A percentile compares a stretch with the other conserved stretches of the same genome.
Evolutionary conservation across 2,329 filamentous ascomycete genomes (phyloP).

Genomic region (Monilinia laxa): DNA sequence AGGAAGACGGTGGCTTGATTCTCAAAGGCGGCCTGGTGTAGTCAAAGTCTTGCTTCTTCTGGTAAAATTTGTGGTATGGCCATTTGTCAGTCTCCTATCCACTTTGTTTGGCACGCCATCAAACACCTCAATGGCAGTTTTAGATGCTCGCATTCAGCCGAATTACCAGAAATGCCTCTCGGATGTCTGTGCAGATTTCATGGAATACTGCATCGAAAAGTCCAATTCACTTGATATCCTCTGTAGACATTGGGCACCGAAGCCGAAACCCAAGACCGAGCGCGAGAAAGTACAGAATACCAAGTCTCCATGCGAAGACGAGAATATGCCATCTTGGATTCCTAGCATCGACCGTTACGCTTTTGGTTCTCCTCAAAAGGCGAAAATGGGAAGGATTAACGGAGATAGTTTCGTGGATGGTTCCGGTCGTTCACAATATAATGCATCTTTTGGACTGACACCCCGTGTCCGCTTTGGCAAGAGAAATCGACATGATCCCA

Average conservation of each 20-base stretch:
- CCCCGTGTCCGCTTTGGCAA: slow-evolving; percentile 5
- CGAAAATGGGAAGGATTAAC: slow-evolving; percentile 22
- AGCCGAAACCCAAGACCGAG: slow-evolving; percentile 7
- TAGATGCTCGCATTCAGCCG: slow-evolving; percentile 27
- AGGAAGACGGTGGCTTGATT: background rate
- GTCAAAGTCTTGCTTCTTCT: background rate
- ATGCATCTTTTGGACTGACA: slow-evolving; percentile 22
- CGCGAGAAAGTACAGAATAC: background rate
- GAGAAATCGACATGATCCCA: background rate
- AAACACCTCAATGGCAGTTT: background rate
- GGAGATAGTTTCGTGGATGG: slow-evolving; percentile 32
- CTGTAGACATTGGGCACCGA: slow-evolving; percentile 31
- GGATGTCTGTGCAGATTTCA: slow-evolving; percentile 33
- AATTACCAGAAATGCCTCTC: slow-evolving; percentile 29
- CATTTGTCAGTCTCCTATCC: background rate
- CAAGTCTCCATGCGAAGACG: background rate
- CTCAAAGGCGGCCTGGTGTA: background rate
- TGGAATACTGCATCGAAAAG: slow-evolving; percentile 32
- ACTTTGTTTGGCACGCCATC: background rate
- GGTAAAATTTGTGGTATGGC: background rate
- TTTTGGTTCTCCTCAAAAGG: slow-evolving; percentile 24
- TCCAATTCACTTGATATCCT: slow-evolving; percentile 33
- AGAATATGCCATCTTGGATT: slow-evolving; percentile 30
- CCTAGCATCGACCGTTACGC: slow-evolving; percentile 25
- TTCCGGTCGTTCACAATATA: slow-evolving; percentile 23